phyloP scores from a whole-genome alignment of 495 filamentous ascomycete genomes.

The Podospora pseudocomata region DNA sequence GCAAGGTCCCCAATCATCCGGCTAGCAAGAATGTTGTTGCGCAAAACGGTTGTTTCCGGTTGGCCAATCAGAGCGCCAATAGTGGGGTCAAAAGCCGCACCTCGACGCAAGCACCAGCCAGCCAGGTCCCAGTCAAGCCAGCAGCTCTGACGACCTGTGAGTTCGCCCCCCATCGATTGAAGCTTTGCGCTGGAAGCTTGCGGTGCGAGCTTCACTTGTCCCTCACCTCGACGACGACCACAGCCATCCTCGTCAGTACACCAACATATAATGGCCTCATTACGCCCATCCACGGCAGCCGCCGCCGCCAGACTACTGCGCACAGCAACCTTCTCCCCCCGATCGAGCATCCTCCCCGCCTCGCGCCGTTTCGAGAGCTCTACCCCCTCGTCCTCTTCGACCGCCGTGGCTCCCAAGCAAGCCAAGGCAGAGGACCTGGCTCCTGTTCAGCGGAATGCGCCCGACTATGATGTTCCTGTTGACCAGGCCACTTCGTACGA shows the following conservation, averaged over 20 bases:
- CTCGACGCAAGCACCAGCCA: background rate
- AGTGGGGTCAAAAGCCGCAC: background rate
- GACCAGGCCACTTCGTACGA: slow-evolving; percentile 80
- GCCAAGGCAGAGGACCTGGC: slow-evolving; percentile 27
- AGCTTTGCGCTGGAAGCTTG: background rate
- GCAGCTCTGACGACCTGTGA: slow-evolving; percentile 6
- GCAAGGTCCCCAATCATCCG: slow-evolving; percentile 13
- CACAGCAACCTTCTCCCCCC: slow-evolving; percentile 32
- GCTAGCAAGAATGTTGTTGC: slow-evolving; percentile 33
- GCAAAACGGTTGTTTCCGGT: slow-evolving; percentile 31
- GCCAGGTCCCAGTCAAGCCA: background rate
- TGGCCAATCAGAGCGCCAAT: slow-evolving; percentile 24
- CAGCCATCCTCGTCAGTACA: slow-evolving; percentile 14
- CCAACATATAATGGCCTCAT: slow-evolving; percentile 37
- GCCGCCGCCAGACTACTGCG: slow-evolving; percentile 46
- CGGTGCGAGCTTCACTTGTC: slow-evolving; percentile 5
- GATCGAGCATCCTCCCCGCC: slow-evolving; percentile 36
- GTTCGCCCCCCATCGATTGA: background rate
- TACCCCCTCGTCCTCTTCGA: slow-evolving; percentile 14
- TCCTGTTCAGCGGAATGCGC: slow-evolving; percentile 56
- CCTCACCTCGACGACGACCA: slow-evolving; percentile 16
- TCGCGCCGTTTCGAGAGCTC: slow-evolving; percentile 48
- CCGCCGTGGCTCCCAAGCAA: slow-evolving; percentile 30
- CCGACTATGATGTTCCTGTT: slow-evolving; percentile 71
- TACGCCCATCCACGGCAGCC: slow-evolving; percentile 36